Evolutionary conservation across 345 rosid species (phyloP).

Genomic region (Eutrema heterophyllum): DNA sequence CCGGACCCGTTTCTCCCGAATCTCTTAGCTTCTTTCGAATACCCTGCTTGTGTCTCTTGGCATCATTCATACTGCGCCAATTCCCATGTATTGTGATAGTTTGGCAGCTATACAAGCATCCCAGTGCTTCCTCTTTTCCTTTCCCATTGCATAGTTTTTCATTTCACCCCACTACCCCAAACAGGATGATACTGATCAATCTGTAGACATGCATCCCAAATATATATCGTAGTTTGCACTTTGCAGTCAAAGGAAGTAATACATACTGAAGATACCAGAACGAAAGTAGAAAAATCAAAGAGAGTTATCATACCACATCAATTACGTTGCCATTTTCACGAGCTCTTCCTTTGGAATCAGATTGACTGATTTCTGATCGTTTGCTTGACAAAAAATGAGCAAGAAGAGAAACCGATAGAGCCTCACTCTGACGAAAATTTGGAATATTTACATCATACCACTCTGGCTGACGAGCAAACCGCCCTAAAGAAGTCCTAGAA

Average conservation of each 20-base stretch:
- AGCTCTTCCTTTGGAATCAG: slow-evolving; percentile 46
- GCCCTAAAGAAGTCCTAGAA: slow-evolving; percentile 74
- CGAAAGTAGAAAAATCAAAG: slow-evolving; percentile 27
- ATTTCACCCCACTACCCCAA: slow-evolving; percentile 95
- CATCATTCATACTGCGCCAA: too few relatives aligned
- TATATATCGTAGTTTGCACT: neutral
- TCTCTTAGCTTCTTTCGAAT: too few relatives aligned
- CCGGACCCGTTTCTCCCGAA: too few relatives aligned
- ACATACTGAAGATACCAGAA: slow-evolving; percentile 57
- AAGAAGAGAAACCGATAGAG: slow-evolving; percentile 67
- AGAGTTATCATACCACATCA: slow-evolving; percentile 44
- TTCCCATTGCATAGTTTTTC: slow-evolving; percentile 62
- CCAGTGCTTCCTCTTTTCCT: slow-evolving; percentile 65
- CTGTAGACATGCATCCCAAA: slow-evolving; percentile 39
- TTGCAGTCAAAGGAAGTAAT: neutral
- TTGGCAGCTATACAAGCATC: too few relatives aligned
- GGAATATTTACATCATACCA: slow-evolving; percentile 56
- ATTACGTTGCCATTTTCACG: slow-evolving; percentile 46
- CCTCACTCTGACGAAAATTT: slow-evolving; percentile 70
- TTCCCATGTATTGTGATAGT: too few relatives aligned
- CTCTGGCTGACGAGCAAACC: slow-evolving; percentile 89
- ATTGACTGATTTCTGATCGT: slow-evolving; percentile 43
- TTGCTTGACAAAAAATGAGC: slow-evolving; percentile 62
- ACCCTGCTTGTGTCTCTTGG: too few relatives aligned
- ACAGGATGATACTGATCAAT: slow-evolving; percentile 62